Base-by-base conservation (phyloP, 495 filamentous ascomycete genomes). In the Penicillium tannophilum region DNA sequence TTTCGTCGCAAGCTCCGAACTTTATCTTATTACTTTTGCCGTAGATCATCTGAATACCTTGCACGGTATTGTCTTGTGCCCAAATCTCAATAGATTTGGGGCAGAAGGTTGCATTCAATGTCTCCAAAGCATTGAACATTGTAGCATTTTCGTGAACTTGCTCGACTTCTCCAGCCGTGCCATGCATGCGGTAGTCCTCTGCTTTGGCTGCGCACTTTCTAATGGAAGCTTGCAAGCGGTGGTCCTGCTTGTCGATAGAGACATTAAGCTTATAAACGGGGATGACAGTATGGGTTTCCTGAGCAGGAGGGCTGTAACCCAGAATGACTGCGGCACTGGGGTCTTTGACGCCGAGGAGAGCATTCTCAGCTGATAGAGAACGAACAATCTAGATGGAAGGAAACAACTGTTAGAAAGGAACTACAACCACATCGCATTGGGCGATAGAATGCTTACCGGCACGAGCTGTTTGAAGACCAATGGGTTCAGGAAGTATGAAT, bases 401-500 rank as follows among this genome's bases (percentile, higher is more conserved):
- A 44, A 44, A 44, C 42, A 44, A 36, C 2, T 14, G 44, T 5
- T 28, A 6, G 20, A 47, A 47, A 47, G 19, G 44, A 12, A 28
- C 19, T 42, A 23, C 9, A 19, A 44, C 1, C 19, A 7, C 3
- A 44, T 20, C n/a, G 11, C 16, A 44, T 44, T 23, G 20, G 44
- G 44, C 16, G 11, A 47, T 47, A 14, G 23, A 28, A 24, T 24
- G 11, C 47, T 43, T 58, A 58, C 56, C 36, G 56, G 56, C 19
- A 58, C 31, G 11, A 58, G 48, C 39, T 43, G 36, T 4, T 44
- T 26, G 39, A 58, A 58, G 48, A 58, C 33, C 28, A 33, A 17
- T 17, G 56, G 56, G 26, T 31, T 58, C 19, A 58, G 48, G 41
- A 31, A 58, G 16, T 44, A 28, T 42, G 20, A 39, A 20, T 43